These are phyloP conservation scores for Tylopilus orsonianus DNA, from an alignment of 1,284 basidiomycete genomes.

Conservation along the genomic window DNA sequence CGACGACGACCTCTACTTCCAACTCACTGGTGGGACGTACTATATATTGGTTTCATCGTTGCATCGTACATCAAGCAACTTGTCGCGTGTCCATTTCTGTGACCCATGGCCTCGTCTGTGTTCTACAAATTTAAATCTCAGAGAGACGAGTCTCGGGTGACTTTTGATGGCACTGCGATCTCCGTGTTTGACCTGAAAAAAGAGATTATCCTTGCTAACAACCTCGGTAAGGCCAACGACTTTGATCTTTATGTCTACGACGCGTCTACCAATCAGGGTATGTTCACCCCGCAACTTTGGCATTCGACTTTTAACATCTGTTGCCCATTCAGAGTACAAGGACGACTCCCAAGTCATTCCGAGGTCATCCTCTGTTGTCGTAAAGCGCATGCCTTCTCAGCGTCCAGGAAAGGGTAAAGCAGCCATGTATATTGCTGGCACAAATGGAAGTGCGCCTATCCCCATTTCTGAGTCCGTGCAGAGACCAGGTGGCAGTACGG, in stretches of 20 bases:
- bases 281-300: slow-evolving; percentile 35
- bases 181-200: slow-evolving; percentile 99
- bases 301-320: neutral
- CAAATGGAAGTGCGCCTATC: slow-evolving; percentile 43
- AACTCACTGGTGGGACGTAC: slow-evolving; percentile 15
- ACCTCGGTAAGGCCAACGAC: slow-evolving; percentile 93
- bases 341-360: slow-evolving; percentile 93
- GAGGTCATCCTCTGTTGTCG: slow-evolving; percentile 91
- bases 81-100: slow-evolving; percentile 16
- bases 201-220: slow-evolving; percentile 96
- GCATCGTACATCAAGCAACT: slow-evolving; percentile 18
- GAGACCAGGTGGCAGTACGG: slow-evolving; percentile 37
- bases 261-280: slow-evolving; percentile 83
- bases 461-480: slow-evolving; percentile 48
- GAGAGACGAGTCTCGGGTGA: slow-evolving; percentile 91
- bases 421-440: slow-evolving; percentile 76
- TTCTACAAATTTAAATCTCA: slow-evolving; percentile 99
- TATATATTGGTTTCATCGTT: slow-evolving; percentile 25
- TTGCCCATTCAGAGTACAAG: slow-evolving; percentile 69
- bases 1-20: slow-evolving; percentile 14
- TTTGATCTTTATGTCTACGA: slow-evolving; percentile 94
- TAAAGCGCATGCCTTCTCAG: slow-evolving; percentile 83
- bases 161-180: slow-evolving; percentile 98
- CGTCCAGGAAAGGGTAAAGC: slow-evolving; percentile 93
- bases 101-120: slow-evolving; percentile 85